A percentile compares a stretch with the other conserved stretches of the same genome.
phyloP scores from a whole-genome alignment of 2,329 filamentous ascomycete genomes.

The Exserohilum rostratum region DNA sequence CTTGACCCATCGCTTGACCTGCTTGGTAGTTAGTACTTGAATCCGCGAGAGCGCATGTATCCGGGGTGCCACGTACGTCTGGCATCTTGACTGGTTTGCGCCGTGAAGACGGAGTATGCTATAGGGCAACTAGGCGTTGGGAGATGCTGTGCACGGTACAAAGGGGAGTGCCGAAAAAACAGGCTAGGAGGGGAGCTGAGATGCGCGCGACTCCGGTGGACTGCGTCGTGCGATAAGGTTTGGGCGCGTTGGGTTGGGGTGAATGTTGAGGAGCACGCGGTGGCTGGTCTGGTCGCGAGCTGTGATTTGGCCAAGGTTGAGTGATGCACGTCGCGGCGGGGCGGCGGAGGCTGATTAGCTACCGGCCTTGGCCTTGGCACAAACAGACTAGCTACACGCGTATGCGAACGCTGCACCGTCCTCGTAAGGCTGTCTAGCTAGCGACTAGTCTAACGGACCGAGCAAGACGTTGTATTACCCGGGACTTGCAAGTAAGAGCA shows the following conservation, averaged over 20 bases:
- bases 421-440: constrained; percentile 6
- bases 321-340: constrained; percentile 18
- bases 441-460: not conserved
- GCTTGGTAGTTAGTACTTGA: constrained; percentile 17
- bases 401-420: constrained; percentile 8
- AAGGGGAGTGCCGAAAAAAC: not conserved
- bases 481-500: not conserved
- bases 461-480: too few species aligned
- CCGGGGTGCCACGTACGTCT: constrained; percentile 46
- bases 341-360: constrained; percentile 11
- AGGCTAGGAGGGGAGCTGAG: not conserved
- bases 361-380: constrained; percentile 22
- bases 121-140: constrained; percentile 1
- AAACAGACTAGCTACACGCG: constrained; percentile 10
- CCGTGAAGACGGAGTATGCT: constrained; percentile 5
- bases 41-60: not conserved
- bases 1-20: constrained; percentile 87
- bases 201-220: constrained; percentile 2
- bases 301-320: constrained; percentile 25
- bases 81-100: constrained; percentile 48
- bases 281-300: constrained; percentile 31
- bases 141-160: not conserved
- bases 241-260: constrained; percentile 19
- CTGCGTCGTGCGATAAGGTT: constrained; percentile 14
- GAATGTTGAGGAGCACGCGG: constrained; percentile 20